A percentile compares a stretch with the other conserved stretches of the same genome.
Evolutionary conservation across 371 early-diverging fungal genomes (phyloP).

Genomic region (Mortierella sp.): DNA sequence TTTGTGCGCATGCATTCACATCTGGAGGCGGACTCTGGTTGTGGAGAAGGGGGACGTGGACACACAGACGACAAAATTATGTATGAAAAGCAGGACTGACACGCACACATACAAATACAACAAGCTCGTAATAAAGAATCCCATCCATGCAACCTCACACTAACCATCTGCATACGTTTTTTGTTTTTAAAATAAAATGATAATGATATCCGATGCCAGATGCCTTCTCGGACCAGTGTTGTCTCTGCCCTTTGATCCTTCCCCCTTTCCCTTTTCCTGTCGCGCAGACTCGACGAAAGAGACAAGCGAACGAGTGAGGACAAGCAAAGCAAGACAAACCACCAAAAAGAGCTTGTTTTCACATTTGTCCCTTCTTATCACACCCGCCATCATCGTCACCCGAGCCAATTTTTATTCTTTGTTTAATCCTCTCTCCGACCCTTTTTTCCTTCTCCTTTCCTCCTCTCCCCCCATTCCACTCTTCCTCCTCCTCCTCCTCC

Average conservation of each 20-base stretch:
- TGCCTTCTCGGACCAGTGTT: background rate
- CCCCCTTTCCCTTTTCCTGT: background rate
- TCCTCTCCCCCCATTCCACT: background rate
- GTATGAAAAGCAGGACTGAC: background rate
- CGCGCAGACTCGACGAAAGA: background rate
- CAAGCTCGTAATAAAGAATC: background rate
- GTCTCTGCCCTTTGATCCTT: constrained; percentile 5
- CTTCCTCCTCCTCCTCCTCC: background rate
- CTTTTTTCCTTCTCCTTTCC: background rate
- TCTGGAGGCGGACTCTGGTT: background rate
- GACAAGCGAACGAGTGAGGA: background rate
- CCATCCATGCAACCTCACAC: background rate
- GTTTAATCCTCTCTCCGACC: background rate
- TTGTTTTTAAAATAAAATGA: too few relatives aligned
- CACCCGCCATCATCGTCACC: background rate
- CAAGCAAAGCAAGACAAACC: too few relatives aligned
- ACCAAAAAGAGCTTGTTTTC: too few relatives aligned
- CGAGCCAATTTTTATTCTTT: background rate
- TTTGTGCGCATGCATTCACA: background rate
- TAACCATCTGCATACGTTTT: background rate
- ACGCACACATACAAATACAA: too few relatives aligned
- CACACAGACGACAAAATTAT: background rate
- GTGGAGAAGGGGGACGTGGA: constrained; percentile 5
- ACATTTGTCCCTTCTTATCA: background rate
- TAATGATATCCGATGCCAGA: background rate